Conservation (phyloP, 768 basidiomycete genomes). For the Thelephora ganbajun region DNA sequence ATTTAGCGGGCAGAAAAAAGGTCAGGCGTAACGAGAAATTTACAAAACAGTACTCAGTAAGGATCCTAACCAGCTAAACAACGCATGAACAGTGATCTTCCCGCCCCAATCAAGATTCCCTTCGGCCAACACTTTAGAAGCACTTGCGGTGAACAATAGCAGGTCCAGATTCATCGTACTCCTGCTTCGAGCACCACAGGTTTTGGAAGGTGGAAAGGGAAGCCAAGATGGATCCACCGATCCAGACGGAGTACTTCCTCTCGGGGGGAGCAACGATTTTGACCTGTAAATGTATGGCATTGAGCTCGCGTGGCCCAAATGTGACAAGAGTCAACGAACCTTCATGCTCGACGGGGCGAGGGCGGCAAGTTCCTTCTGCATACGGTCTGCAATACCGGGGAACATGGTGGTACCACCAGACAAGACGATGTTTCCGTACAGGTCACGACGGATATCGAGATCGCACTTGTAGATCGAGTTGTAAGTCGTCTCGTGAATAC, state of each 20-base stretch:
- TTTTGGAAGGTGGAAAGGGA: constrained; percentile 56
- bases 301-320: constrained; percentile 1
- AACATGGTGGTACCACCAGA: constrained; percentile 52
- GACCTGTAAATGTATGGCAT: constrained; percentile 18
- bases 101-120: too few relatives aligned
- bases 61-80: too few relatives aligned
- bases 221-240: constrained; percentile 34
- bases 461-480: constrained; percentile 80
- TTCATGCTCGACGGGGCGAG: constrained; percentile 57
- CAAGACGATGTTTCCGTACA: constrained; percentile 45
- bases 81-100: too few relatives aligned
- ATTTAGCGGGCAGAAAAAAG: too few relatives aligned
- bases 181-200: constrained; percentile 48
- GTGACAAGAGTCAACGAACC: constrained; percentile 12
- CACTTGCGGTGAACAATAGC: constrained; percentile 34
- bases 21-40: too few relatives aligned
- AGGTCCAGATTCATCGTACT: constrained; percentile 45
- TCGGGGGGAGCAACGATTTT: constrained; percentile 58
- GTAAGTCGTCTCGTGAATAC: constrained; percentile 79
- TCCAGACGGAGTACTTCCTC: constrained; percentile 60
- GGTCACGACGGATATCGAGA: constrained; percentile 40
- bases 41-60: too few relatives aligned
- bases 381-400: constrained; percentile 51
- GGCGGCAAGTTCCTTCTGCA: constrained; percentile 60
- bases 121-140: not conserved